phyloP scores from a whole-genome alignment of 768 basidiomycete genomes.

The Filobasidium floriforme region DNA sequence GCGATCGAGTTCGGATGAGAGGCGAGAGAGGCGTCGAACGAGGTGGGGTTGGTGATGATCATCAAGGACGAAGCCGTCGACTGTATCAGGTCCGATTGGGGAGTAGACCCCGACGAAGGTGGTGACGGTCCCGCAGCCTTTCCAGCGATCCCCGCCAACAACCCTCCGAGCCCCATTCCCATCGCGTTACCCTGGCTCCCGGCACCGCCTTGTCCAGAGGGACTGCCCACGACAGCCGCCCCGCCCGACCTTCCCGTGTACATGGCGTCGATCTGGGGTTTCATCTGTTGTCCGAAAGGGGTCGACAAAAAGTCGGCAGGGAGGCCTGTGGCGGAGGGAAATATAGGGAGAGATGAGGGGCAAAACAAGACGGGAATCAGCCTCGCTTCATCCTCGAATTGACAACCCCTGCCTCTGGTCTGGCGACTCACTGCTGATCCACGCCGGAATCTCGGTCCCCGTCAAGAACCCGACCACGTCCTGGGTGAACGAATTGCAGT shows the following conservation, averaged over 20 bases:
- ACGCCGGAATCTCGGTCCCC: conserved; percentile 68
- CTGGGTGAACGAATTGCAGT: conserved; percentile 90
- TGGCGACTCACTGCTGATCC: conserved; percentile 61
- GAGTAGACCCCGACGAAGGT: conserved; percentile 44
- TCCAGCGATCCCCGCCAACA: conserved; percentile 9
- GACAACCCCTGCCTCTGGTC: no score
- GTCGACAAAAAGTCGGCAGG: conserved; percentile 73
- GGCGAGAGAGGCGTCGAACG: conserved; percentile 60
- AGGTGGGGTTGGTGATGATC: conserved; percentile 64
- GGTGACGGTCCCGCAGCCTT: conserved; percentile 24
- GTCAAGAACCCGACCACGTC: conserved; percentile 82
- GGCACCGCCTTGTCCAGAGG: conserved; percentile 10
- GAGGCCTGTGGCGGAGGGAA: conserved; percentile 30
- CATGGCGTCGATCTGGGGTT: conserved; percentile 88
- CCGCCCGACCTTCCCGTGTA: conserved; percentile 51
- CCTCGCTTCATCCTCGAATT: no score
- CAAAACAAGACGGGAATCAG: no score
- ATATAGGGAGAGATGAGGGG: background rate
- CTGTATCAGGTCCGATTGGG: conserved; percentile 44
- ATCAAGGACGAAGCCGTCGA: conserved; percentile 61
- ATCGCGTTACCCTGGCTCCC: background rate
- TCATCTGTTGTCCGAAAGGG: conserved; percentile 74
- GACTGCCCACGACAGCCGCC: background rate
- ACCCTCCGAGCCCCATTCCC: background rate
- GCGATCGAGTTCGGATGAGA: conserved; percentile 66